These are phyloP conservation scores for Fraxinus floribunda DNA, from an alignment of 305 asterid genomes.

Conservation along the genomic window DNA sequence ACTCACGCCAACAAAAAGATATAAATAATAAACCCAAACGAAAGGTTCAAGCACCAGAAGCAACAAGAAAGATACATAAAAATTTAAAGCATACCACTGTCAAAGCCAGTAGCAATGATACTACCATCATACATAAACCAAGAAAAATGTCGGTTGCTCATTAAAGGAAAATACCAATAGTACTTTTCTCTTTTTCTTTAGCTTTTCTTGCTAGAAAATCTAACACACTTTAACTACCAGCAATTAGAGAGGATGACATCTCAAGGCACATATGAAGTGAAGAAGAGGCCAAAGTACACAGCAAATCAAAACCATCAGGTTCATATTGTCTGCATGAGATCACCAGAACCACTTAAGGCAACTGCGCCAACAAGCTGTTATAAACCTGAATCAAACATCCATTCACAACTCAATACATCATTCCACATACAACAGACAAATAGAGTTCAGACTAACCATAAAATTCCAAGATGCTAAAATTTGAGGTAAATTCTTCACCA, in stretches of 20 bases:
- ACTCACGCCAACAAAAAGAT: background rate
- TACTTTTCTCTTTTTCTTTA: constrained; percentile 16
- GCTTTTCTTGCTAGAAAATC: constrained; percentile 24
- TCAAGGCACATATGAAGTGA: constrained; percentile 49
- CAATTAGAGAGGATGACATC: constrained; percentile 44
- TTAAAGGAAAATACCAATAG: constrained; percentile 17
- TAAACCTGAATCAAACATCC: constrained; percentile 72
- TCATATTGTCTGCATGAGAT: constrained; percentile 57
- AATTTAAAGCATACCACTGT: constrained; percentile 20
- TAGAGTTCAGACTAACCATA: constrained; percentile 17
- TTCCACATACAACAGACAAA: constrained; percentile 37
- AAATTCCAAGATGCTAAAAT: background rate
- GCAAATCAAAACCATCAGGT: constrained; percentile 72
- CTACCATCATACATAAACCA: constrained; percentile 26
- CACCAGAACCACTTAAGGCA: constrained; percentile 71
- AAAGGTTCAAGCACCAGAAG: constrained; percentile 16
- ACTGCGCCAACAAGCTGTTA: constrained; percentile 71
- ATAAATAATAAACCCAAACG: background rate
- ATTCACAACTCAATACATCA: constrained; percentile 52
- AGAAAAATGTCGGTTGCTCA: constrained; percentile 26
- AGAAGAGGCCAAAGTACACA: constrained; percentile 60
- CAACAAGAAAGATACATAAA: constrained; percentile 12
- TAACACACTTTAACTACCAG: constrained; percentile 36
- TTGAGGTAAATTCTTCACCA: background rate
- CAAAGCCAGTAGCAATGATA: constrained; percentile 17